Evolutionary conservation across 2,329 filamentous ascomycete genomes (phyloP).

Genomic region (Aspergillus calidoustus): DNA sequence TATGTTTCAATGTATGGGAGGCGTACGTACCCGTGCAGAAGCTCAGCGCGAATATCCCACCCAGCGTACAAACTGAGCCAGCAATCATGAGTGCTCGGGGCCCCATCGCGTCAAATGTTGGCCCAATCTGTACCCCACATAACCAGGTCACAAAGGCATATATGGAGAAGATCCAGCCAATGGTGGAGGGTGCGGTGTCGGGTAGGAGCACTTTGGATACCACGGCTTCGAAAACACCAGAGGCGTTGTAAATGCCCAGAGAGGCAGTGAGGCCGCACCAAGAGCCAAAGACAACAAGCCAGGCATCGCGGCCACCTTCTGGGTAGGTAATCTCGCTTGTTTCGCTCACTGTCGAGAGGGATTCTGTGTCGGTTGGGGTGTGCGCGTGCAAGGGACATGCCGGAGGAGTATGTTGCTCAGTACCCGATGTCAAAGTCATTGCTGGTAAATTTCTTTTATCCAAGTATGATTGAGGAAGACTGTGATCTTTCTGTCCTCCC

Average conservation of each 20-base stretch:
- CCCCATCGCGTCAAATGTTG: constrained; percentile 35
- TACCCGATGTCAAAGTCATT: background rate
- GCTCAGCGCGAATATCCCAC: constrained; percentile 26
- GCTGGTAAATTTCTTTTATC: background rate
- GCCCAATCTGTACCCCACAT: constrained; percentile 32
- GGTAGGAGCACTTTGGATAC: constrained; percentile 22
- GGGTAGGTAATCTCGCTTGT: constrained; percentile 9
- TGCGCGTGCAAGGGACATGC: background rate
- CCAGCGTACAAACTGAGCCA: constrained; percentile 24
- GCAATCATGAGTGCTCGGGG: constrained; percentile 26
- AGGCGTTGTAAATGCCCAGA: constrained; percentile 44
- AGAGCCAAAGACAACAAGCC: constrained; percentile 45
- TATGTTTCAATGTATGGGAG: background rate
- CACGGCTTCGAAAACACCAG: constrained; percentile 27
- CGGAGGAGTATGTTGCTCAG: background rate
- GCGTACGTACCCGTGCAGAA: constrained; percentile 25
- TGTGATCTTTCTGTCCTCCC: background rate
- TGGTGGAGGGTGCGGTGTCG: constrained; percentile 12
- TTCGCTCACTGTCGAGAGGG: background rate
- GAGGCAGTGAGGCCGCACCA: constrained; percentile 37
- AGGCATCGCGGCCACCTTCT: constrained; percentile 38
- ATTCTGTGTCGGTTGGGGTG: background rate
- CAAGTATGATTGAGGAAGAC: background rate
- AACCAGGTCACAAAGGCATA: constrained; percentile 34
- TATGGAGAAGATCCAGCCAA: constrained; percentile 35